These are phyloP conservation scores for Ogataea hybrid DNA, from an alignment of 1,139 yeast genomes.

Conservation along the genomic window DNA sequence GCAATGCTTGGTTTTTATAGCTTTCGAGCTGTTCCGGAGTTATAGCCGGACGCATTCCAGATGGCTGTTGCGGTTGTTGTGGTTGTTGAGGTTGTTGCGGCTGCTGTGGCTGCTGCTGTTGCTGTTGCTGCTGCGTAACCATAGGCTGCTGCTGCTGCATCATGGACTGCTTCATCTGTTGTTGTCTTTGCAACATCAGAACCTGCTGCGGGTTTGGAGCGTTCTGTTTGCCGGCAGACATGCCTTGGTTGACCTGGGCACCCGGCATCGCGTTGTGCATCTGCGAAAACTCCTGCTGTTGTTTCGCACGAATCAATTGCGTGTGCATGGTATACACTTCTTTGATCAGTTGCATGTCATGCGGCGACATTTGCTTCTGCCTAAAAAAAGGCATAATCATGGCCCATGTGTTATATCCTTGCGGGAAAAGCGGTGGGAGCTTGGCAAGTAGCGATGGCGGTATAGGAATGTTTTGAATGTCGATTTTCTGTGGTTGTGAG, in stretches of 20 bases:
- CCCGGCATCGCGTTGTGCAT: slow-evolving; percentile 4
- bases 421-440: slow-evolving; percentile 72
- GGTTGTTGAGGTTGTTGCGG: no score
- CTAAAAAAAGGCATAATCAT: slow-evolving; percentile 72
- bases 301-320: slow-evolving; percentile 39
- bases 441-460: slow-evolving; percentile 70
- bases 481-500: slow-evolving; percentile 28
- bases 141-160: slow-evolving; percentile 21
- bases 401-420: slow-evolving; percentile 81
- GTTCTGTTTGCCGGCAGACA: slow-evolving; percentile 7
- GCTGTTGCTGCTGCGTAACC: slow-evolving; percentile 19
- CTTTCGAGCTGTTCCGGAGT: slow-evolving; percentile 34
- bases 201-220: slow-evolving; percentile 32
- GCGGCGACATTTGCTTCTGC: slow-evolving; percentile 50
- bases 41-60: slow-evolving; percentile 22
- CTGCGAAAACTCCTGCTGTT: slow-evolving; percentile 28
- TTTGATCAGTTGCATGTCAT: slow-evolving; percentile 53
- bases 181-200: slow-evolving; percentile 29
- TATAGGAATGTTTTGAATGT: slow-evolving; percentile 59
- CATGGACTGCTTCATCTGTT: slow-evolving; percentile 23
- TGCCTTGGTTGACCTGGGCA: slow-evolving; percentile 3
- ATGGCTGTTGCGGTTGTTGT: slow-evolving; percentile 12
- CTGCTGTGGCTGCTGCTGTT: no score
- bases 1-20: slow-evolving; percentile 36
- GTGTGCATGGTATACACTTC: slow-evolving; percentile 62